Evolutionary conservation across 495 filamentous ascomycete genomes (phyloP).

Genomic region (Wilcoxina mikolae): DNA sequence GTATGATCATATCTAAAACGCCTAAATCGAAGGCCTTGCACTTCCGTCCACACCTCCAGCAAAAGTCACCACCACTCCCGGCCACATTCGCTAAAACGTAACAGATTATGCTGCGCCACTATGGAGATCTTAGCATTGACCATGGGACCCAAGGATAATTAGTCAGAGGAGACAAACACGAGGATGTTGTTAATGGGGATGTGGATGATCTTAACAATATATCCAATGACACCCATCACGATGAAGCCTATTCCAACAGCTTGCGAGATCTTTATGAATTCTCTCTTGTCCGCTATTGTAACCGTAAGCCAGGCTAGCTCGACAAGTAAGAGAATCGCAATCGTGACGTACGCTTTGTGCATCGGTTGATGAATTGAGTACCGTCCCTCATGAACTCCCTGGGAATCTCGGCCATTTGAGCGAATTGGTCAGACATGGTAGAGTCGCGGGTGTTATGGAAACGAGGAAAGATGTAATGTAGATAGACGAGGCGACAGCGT

Average conservation of each 20-base stretch:
- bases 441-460: no score
- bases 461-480: no score
- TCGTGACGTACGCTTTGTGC: conserved; percentile 57
- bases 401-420: conserved; percentile 68
- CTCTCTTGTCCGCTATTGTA: conserved; percentile 55
- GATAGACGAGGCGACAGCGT: no score
- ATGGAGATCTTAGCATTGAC: conserved; percentile 8
- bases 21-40: background rate
- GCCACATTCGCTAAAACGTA: background rate
- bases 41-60: background rate
- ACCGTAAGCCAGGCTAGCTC: background rate
- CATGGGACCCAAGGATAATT: background rate
- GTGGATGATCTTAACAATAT: conserved; percentile 86
- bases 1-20: background rate
- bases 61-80: background rate
- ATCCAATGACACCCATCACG: conserved; percentile 76
- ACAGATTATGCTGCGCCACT: conserved; percentile 23
- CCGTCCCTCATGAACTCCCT: conserved; percentile 71
- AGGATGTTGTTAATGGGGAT: conserved; percentile 76
- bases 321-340: background rate
- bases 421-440: conserved; percentile 61
- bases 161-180: conserved; percentile 32
- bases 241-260: conserved; percentile 88
- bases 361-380: conserved; percentile 65
- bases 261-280: conserved; percentile 90